These are phyloP conservation scores for Xylaria venustula DNA, from an alignment of 495 filamentous ascomycete species.

Conservation along the genomic window DNA sequence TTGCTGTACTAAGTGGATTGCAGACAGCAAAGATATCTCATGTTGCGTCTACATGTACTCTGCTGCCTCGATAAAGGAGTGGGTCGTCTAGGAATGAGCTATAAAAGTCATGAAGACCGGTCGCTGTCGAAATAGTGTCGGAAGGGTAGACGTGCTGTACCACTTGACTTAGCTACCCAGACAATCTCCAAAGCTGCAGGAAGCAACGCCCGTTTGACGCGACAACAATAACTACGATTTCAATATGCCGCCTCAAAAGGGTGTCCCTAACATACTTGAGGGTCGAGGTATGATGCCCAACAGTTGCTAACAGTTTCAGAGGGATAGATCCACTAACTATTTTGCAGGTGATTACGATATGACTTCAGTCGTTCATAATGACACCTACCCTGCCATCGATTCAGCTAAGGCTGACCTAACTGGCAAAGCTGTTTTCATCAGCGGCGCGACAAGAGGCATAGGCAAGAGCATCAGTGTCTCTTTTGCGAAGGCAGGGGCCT, in stretches of 20 bases:
- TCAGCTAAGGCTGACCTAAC: slow-evolving; percentile 31
- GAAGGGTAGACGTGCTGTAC: no score
- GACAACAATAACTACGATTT: background rate
- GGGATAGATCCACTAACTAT: background rate
- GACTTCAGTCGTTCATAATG: slow-evolving; percentile 28
- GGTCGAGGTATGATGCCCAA: slow-evolving; percentile 19
- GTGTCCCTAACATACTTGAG: slow-evolving; percentile 20
- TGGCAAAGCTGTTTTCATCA: slow-evolving; percentile 47
- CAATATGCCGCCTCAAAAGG: slow-evolving; percentile 25
- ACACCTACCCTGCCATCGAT: slow-evolving; percentile 49
- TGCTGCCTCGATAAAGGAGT: no score
- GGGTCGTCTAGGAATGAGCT: no score
- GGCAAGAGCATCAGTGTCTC: slow-evolving; percentile 27
- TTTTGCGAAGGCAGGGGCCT: slow-evolving; percentile 47
- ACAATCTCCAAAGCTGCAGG: background rate
- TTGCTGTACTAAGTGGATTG: no score
- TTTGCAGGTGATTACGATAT: slow-evolving; percentile 25
- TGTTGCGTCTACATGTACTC: no score
- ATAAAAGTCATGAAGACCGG: no score
- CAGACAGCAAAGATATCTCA: no score
- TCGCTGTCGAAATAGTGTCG: no score
- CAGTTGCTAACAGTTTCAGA: no score
- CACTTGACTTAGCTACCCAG: background rate
- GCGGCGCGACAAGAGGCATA: slow-evolving; percentile 50
- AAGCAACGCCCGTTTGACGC: background rate